Evolutionary conservation across 106 monocot species (phyloP), one percentile per base, ranked within the genome.

Genomic region (Dioscorea dumetorum): DNA sequence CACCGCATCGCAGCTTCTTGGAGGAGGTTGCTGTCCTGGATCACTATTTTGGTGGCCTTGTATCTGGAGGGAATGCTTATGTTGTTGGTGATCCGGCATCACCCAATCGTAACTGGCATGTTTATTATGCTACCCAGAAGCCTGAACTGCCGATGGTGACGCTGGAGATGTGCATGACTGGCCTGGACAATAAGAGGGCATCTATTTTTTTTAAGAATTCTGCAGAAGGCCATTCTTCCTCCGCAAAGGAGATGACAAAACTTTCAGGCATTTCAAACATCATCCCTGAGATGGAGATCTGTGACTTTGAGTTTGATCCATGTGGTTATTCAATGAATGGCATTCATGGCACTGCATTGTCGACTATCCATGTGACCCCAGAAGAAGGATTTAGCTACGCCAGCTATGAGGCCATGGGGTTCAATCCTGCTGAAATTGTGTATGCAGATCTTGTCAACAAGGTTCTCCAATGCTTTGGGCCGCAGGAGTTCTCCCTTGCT

Each of bases 151-250:
- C 88, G 1, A 72, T 83, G 85, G 81, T 97, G 21, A 97, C 91
- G 10, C 79, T 97, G 8, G 95, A 97, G 60, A 88, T 88, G 88
- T 91, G 95, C 81, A 97, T 97, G 95, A 97, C 95, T 21, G 88
- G 88, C 12, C 60, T 97, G 58, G 57, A 78, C 71, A 66, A 56
- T 24, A 22, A 82, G 1, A 49, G 64, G 33, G 88, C 95, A 24
- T 75, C 86, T 0, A 69, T 88, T 22, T 95, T 95, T 80, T 97
- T 84, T 78, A 88, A 91, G 74, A 74, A 84, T 17, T 51, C 81
- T 11, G 48, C 21, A 0, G 72, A 70, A 48, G 81, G 77, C 0
- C 54, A 71, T 8, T 11, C 22, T 61, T 52, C 49, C 51, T 61
- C 85, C 12, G 80, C 77, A 1, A 83, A 80, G 71, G 75, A 77